Percentiles rank a stretch among this genome's conserved stretches.
phyloP scores from a whole-genome alignment of 805 yeast genomes.

The Candida coquimbonensis region DNA sequence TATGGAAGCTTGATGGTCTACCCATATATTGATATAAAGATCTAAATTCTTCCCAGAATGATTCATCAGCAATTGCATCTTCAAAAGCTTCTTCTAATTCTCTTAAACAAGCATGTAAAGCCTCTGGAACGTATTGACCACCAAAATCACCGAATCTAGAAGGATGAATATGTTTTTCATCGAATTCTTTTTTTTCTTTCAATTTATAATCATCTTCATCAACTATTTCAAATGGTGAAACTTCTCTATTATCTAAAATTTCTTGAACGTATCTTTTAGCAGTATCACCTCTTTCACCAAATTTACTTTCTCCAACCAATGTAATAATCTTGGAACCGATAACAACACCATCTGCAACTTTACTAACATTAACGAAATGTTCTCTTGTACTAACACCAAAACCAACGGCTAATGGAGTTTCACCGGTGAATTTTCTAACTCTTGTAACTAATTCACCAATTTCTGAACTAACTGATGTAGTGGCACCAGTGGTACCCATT shows the following conservation, averaged over 20 bases:
- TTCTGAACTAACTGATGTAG: conserved; percentile 52
- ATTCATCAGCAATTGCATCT: conserved; percentile 79
- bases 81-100: conserved; percentile 88
- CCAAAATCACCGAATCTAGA: conserved; percentile 93
- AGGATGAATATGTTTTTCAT: conserved; percentile 59
- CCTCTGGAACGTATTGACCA: conserved; percentile 98
- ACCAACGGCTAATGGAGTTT: conserved; percentile 88
- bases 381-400: conserved; percentile 95
- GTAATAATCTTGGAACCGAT: conserved; percentile 85
- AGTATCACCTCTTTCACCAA: conserved; percentile 50
- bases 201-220: conserved; percentile 31
- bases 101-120: conserved; percentile 81
- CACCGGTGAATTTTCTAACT: conserved; percentile 70
- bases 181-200: conserved; percentile 28
- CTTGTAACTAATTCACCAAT: conserved; percentile 63
- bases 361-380: conserved; percentile 75
- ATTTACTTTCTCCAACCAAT: conserved; percentile 55
- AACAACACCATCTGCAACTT: conserved; percentile 88
- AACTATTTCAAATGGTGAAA: conserved; percentile 17
- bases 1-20: conserved; percentile 89
- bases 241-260: conserved; percentile 55
- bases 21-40: conserved; percentile 88
- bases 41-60: conserved; percentile 89
- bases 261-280: conserved; percentile 63
- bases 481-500: conserved; percentile 97